Conservation (phyloP, 1,284 basidiomycete genomes). For the Pterula multifida region DNA sequence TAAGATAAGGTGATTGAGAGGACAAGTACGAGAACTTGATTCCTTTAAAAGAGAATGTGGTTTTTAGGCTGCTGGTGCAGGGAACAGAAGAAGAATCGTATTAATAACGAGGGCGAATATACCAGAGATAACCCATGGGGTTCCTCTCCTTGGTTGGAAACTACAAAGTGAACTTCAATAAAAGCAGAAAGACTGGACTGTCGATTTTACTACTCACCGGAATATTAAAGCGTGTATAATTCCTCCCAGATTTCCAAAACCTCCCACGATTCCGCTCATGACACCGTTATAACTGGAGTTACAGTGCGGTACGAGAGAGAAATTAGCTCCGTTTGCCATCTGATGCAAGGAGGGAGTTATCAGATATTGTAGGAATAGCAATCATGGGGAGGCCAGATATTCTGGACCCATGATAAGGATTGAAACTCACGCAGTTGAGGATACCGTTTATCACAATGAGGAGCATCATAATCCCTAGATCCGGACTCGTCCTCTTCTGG, state of each 20-base stretch:
- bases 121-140: background rate
- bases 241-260: slow-evolving; percentile 41
- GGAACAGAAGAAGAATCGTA: background rate
- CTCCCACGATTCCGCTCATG: slow-evolving; percentile 38
- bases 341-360: slow-evolving; percentile 30
- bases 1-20: too few relatives aligned
- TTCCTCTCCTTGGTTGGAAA: background rate
- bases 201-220: too few relatives aligned
- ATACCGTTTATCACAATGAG: slow-evolving; percentile 12
- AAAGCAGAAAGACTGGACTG: background rate
- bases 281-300: slow-evolving; percentile 25
- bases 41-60: background rate
- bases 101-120: background rate
- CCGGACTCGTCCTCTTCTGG: slow-evolving; percentile 1
- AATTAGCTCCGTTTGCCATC: slow-evolving; percentile 40
- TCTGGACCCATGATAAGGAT: too few relatives aligned
- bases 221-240: slow-evolving; percentile 15
- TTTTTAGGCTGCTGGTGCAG: background rate
- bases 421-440: slow-evolving; percentile 5
- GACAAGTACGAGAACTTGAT: background rate
- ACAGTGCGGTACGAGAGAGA: slow-evolving; percentile 41
- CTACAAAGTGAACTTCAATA: too few relatives aligned
- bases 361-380: too few relatives aligned
- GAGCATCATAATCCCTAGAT: slow-evolving; percentile 16
- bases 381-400: slow-evolving; percentile 18